These are phyloP conservation scores for Exophiala dermatitidis DNA, from an alignment of 2,329 filamentous ascomycete species.

Conservation along the genomic window DNA sequence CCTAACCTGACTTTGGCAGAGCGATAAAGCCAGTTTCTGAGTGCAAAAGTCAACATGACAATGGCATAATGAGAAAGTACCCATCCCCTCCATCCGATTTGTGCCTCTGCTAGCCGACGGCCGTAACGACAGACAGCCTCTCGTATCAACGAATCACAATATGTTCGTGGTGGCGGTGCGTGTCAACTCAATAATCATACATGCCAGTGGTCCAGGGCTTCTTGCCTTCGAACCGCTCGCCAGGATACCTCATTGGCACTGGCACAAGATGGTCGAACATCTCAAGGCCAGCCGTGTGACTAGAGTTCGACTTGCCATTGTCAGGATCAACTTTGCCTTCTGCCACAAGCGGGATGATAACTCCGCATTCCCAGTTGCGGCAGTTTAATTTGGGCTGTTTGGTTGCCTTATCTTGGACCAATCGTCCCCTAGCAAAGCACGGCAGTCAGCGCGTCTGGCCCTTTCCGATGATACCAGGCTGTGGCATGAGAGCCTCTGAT, in stretches of 20 bases:
- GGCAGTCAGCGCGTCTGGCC: conserved; percentile 2
- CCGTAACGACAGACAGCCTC: neutral
- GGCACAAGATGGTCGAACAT: conserved; percentile 53
- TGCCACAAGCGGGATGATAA: conserved; percentile 58
- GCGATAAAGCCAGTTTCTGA: neutral
- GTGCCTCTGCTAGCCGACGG: neutral
- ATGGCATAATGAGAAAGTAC: neutral
- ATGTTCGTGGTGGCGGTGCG: neutral
- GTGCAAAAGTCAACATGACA: neutral
- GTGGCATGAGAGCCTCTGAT: too few relatives aligned
- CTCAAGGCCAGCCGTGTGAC: conserved; percentile 32
- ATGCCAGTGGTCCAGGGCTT: conserved; percentile 40
- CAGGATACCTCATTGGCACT: conserved; percentile 58
- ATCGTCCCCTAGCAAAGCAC: conserved; percentile 56
- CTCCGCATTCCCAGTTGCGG: conserved; percentile 93
- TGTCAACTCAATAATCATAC: conserved; percentile 5
- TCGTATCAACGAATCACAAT: neutral
- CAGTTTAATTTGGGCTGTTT: conserved; percentile 69
- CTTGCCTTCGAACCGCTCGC: conserved; percentile 41
- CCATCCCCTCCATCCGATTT: neutral
- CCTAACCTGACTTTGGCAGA: neutral
- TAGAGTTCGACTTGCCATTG: neutral
- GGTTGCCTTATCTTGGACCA: conserved; percentile 61
- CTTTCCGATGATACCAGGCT: too few relatives aligned
- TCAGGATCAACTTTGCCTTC: neutral